Conservation (phyloP, 2,329 filamentous ascomycete genomes). For the Neoascochyta sp. region DNA sequence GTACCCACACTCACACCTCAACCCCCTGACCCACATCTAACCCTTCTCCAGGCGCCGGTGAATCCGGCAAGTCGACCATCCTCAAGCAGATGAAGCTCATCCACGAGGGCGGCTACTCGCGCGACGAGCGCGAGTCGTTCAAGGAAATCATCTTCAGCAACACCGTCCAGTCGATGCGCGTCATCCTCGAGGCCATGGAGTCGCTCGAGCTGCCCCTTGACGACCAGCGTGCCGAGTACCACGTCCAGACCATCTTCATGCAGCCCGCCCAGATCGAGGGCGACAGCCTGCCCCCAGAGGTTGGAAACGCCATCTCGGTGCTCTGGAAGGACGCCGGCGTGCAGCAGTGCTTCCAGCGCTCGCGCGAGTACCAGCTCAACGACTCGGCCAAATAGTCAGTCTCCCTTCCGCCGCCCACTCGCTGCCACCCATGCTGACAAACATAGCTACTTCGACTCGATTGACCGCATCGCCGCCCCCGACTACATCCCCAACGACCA, state of each 20-base stretch:
- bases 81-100: conserved; percentile 99
- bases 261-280: conserved; percentile 95
- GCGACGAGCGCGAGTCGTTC: conserved; percentile 72
- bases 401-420: neutral
- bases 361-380: conserved; percentile 92
- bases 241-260: conserved; percentile 98
- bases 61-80: conserved; percentile 93
- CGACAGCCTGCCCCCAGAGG: conserved; percentile 88
- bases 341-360: conserved; percentile 92
- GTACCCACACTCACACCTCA: conserved; percentile 36
- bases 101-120: conserved; percentile 96
- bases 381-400: conserved; percentile 94
- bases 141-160: conserved; percentile 71
- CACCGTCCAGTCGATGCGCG: conserved; percentile 67
- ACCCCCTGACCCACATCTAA: conserved; percentile 20
- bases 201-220: conserved; percentile 75
- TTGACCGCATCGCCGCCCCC: conserved; percentile 81
- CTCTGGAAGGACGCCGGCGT: conserved; percentile 92
- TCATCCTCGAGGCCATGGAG: conserved; percentile 67
- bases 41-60: conserved; percentile 73
- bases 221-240: conserved; percentile 90
- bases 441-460: conserved; percentile 87
- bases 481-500: conserved; percentile 95
- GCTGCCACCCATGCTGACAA: conserved; percentile 14
- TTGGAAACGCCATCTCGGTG: conserved; percentile 86